Evolutionary conservation across 129 eudicot species (phyloP).

Genomic region (Flaveria linearis): DNA sequence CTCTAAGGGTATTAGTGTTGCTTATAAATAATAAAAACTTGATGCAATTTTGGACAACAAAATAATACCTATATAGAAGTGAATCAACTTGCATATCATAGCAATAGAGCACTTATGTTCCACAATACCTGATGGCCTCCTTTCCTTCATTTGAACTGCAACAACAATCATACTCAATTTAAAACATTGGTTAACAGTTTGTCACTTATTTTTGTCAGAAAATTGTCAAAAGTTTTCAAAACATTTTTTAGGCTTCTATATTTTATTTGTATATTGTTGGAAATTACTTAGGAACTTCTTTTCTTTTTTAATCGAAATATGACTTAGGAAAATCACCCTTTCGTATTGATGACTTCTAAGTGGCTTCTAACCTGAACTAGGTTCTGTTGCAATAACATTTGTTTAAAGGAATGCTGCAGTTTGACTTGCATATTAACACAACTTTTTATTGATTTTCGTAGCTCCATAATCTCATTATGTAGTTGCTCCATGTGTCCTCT

Average conservation of each 20-base stretch:
- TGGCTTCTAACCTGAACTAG: conserved; percentile 27
- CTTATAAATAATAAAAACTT: neutral
- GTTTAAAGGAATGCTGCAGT: conserved; percentile 57
- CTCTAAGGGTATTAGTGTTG: neutral
- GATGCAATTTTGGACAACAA: neutral
- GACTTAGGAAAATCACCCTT: too few species aligned
- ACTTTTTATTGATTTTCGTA: conserved; percentile 60
- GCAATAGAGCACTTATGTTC: conserved; percentile 26
- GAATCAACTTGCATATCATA: conserved; percentile 33
- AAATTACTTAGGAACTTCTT: too few species aligned
- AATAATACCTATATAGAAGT: conserved; percentile 35
- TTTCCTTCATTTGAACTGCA: conserved; percentile 33
- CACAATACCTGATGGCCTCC: conserved; percentile 13
- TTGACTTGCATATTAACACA: conserved; percentile 69
- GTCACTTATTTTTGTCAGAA: too few species aligned
- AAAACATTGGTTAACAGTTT: neutral
- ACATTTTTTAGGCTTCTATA: too few species aligned
- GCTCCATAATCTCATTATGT: conserved; percentile 66
- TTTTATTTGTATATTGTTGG: too few species aligned
- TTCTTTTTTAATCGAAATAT: too few species aligned
- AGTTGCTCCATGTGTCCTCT: conserved; percentile 82
- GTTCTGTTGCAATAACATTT: conserved; percentile 20
- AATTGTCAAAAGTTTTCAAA: too few species aligned
- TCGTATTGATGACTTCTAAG: neutral
- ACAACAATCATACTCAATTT: neutral